A percentile compares a stretch with the other conserved stretches of the same genome.
Conservation (phyloP, 2,329 filamentous ascomycete species). For the Byssothecium circinans region DNA sequence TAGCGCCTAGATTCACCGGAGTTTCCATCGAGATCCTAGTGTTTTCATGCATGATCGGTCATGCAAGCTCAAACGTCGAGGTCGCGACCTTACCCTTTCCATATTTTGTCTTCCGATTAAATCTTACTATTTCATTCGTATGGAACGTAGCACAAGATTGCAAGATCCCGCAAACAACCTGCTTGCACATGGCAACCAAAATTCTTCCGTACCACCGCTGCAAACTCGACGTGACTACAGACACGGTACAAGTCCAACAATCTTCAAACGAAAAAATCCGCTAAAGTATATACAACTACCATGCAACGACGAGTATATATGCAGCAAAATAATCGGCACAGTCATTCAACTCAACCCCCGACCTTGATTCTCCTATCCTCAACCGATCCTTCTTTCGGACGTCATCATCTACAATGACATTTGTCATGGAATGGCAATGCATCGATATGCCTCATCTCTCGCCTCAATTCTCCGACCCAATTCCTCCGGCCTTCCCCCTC, state of each 20-base stretch:
- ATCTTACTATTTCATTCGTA: neutral
- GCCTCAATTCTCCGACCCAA: constrained; percentile 3
- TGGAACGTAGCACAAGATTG: neutral
- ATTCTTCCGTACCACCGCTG: neutral
- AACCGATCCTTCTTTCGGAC: no score
- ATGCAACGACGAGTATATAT: neutral
- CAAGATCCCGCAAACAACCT: constrained; percentile 5
- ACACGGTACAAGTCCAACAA: neutral
- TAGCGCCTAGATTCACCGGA: no score
- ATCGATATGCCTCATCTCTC: no score
- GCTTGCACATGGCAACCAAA: constrained; percentile 6
- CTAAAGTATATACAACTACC: neutral
- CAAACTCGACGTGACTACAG: constrained; percentile 6
- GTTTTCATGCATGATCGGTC: no score
- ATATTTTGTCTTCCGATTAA: neutral
- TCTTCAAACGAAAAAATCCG: neutral
- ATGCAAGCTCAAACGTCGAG: no score
- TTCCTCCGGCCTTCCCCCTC: constrained; percentile 6
- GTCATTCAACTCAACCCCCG: neutral
- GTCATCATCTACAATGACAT: no score
- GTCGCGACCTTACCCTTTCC: neutral
- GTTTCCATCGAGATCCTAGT: no score
- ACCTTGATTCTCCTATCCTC: no score
- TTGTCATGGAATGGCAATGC: constrained; percentile 4
- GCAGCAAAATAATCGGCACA: neutral